Base-by-base conservation (phyloP, 2,329 filamentous ascomycete species). In the Sclerotinia subarctica region DNA sequence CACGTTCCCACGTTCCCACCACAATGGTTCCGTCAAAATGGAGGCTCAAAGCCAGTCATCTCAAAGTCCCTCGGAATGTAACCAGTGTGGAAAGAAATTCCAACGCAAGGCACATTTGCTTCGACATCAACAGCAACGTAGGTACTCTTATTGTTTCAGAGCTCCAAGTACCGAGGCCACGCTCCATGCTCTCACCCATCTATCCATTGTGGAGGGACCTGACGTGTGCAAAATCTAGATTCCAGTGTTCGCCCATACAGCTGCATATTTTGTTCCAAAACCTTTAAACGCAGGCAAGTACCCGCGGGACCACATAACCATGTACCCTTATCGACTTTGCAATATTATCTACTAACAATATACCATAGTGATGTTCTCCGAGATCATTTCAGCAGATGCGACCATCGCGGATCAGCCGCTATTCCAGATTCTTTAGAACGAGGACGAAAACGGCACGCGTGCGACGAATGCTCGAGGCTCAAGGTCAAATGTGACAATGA, bases 401-500 rank as follows among this genome's bases (percentile, higher is more conserved):
- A 76, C 46, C 71, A 71, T 10, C 69, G 76, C 5, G 75, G 75
- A 24, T 68, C 66, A 21, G 73, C 72, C 21, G 72, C 75, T 13
- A 77, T 77, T 32, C 76, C 76, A 7, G 74, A 71, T 64, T 75
- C 75, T 1, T 65, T 77, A 2, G 76, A 77, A 56, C 67, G 76
- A 66, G 76, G 76, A n/a, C 73, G 76, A 21, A 77, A 77, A 69
- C 71, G 75, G 35, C 76, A 76, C 69, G 76, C 76, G 17, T 77
- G 75, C 69, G 74, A 77, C 57, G 74, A 77, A 60, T 77, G 76
- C 67, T 76, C 75, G 29, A 68, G 76, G 58, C 66, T 77, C 42
- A 77, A 77, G 67, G 73, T 77, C 67, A 77, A 77, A 69, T 77
- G 76, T 68, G 76, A 77, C 68, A 76, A 74, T 59, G 71, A 75